These are phyloP conservation scores for Crepidotus sp. DNA, from an alignment of 1,284 basidiomycete genomes.

Conservation along the genomic window DNA sequence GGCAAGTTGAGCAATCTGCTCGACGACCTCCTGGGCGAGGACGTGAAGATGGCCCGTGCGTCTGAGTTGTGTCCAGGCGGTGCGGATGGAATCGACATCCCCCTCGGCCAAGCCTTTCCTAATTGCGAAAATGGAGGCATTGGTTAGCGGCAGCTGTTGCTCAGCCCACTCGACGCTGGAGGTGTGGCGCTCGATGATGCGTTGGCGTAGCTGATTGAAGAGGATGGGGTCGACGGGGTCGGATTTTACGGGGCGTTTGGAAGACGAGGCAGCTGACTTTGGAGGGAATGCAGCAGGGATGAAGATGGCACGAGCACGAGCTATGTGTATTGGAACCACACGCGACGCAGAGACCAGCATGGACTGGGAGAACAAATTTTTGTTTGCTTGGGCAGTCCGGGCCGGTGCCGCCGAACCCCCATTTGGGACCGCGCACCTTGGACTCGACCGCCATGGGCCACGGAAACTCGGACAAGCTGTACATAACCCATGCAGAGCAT, in stretches of 20 bases:
- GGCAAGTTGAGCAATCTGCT: slow-evolving; percentile 8
- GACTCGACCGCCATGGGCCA: slow-evolving; percentile 73
- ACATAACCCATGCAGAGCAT: slow-evolving; percentile 81
- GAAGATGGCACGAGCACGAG: no score
- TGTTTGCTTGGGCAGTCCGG: no score
- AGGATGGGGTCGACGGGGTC: slow-evolving; percentile 12
- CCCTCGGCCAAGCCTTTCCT: slow-evolving; percentile 1
- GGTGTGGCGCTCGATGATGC: slow-evolving; percentile 15
- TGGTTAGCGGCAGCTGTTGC: slow-evolving; percentile 3
- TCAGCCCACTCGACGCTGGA: slow-evolving; percentile 9
- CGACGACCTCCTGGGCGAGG: slow-evolving; percentile 1
- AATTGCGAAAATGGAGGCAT: slow-evolving; percentile 10
- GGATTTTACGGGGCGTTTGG: not conserved
- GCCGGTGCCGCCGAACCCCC: no score
- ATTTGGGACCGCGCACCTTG: no score
- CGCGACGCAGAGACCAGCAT: no score
- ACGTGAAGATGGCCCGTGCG: slow-evolving; percentile 5
- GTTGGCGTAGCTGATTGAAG: slow-evolving; percentile 13
- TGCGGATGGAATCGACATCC: slow-evolving; percentile 4
- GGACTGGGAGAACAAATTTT: no score
- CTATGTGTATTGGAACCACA: no score
- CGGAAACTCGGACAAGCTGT: slow-evolving; percentile 76
- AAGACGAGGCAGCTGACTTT: not conserved
- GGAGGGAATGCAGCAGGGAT: slow-evolving; percentile 7
- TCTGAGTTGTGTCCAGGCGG: slow-evolving; percentile 14